Evolutionary conservation across 2,329 filamentous ascomycete species (phyloP).

Genomic region (Tolypocladium album): DNA sequence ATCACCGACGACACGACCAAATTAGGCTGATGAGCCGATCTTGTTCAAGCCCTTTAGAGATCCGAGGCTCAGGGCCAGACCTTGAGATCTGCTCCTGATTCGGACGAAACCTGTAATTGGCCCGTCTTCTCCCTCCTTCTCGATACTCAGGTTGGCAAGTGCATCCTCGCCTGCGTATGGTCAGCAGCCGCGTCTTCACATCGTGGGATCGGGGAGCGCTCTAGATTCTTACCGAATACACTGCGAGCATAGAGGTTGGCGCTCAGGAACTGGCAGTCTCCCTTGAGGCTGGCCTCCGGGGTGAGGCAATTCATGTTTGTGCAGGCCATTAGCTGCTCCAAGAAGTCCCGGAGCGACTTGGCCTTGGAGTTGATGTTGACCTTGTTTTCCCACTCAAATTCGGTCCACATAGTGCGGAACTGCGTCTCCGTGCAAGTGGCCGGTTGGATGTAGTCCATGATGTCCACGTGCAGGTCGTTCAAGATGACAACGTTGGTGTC

Average conservation of each 20-base stretch:
- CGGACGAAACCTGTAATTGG: conserved; percentile 95
- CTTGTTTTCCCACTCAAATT: conserved; percentile 99
- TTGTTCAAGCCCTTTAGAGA: conserved; percentile 93
- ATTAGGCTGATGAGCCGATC: conserved; percentile 34
- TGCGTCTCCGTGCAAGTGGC: conserved; percentile 95
- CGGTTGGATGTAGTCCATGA: conserved; percentile 99
- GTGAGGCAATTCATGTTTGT: conserved; percentile 99
- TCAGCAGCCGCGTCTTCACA: conserved; percentile 10
- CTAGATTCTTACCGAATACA: conserved; percentile 73
- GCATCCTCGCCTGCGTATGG: conserved; percentile 79
- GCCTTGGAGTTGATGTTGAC: conserved; percentile 99
- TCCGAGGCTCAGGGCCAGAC: conserved; percentile 83
- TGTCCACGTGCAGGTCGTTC: conserved; percentile 96
- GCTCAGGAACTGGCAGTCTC: conserved; percentile 95
- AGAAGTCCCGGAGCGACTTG: conserved; percentile 81
- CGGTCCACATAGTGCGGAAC: conserved; percentile 99
- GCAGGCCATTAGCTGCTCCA: conserved; percentile 89
- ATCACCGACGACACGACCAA: background rate
- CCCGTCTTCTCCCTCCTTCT: conserved; percentile 91
- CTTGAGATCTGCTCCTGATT: conserved; percentile 94
- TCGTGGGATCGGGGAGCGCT: background rate
- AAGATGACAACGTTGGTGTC: conserved; percentile 96
- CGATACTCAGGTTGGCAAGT: conserved; percentile 91
- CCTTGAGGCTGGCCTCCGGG: conserved; percentile 90
- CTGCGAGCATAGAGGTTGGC: conserved; percentile 94